Conservation (phyloP, 2,329 filamentous ascomycete species). For the Malbranchea cinnamomea region DNA sequence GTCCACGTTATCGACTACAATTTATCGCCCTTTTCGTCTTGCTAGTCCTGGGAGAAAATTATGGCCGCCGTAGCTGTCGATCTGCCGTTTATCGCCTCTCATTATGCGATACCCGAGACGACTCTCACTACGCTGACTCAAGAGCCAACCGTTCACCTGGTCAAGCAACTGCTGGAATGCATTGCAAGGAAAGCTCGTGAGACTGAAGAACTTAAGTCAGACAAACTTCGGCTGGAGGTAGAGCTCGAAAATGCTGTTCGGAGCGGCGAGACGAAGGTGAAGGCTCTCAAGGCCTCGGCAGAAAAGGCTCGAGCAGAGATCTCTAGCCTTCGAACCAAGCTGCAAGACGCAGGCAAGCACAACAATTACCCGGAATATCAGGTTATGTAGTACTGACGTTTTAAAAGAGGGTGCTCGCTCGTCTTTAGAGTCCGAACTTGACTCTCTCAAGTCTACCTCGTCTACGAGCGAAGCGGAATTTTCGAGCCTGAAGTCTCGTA, state of each 20-base stretch:
- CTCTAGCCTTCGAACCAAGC: constrained; percentile 63
- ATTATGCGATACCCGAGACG: constrained; percentile 42
- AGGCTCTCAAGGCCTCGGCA: constrained; percentile 63
- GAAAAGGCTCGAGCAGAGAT: constrained; percentile 76
- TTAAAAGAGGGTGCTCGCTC: constrained; percentile 58
- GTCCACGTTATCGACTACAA: too few relatives aligned
- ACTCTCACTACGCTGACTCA: constrained; percentile 41
- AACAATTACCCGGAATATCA: background rate
- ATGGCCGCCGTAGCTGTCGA: constrained; percentile 45
- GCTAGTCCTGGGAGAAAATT: constrained; percentile 7
- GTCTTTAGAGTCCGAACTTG: constrained; percentile 65
- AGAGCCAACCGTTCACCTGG: constrained; percentile 58
- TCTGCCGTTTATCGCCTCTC: constrained; percentile 43
- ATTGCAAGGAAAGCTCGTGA: constrained; percentile 69
- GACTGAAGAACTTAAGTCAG: constrained; percentile 64
- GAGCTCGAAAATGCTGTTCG: constrained; percentile 85
- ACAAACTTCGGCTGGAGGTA: constrained; percentile 80
- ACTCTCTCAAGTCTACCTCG: constrained; percentile 58
- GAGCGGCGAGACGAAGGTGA: constrained; percentile 66
- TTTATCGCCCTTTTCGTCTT: background rate
- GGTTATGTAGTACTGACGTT: constrained; percentile 11
- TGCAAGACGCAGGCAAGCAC: constrained; percentile 61
- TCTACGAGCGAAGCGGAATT: constrained; percentile 52
- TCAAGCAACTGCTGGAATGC: constrained; percentile 57
- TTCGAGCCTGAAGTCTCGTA: constrained; percentile 63